Percentiles rank a stretch among this genome's conserved stretches.
Evolutionary conservation across 345 rosid genomes (phyloP).

Genomic region (Populus alba): DNA sequence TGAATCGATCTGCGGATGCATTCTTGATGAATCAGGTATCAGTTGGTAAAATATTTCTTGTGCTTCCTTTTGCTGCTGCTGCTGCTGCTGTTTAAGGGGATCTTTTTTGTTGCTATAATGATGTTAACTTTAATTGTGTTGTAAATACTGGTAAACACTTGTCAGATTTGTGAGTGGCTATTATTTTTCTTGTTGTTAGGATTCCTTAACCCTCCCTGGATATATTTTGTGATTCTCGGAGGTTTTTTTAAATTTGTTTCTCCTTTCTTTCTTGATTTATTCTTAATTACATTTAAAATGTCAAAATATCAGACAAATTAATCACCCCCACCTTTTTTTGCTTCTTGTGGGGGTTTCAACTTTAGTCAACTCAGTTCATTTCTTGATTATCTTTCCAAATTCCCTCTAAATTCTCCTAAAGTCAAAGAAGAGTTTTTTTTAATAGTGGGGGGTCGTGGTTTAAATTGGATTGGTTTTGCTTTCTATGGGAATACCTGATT

Average conservation of each 20-base stretch:
- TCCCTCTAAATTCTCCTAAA: background rate
- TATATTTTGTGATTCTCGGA: constrained; percentile 42
- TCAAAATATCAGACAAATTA: constrained; percentile 12
- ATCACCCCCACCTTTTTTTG: constrained; percentile 31
- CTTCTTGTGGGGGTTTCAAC: constrained; percentile 3
- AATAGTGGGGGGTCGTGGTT: background rate
- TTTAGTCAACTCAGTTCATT: background rate
- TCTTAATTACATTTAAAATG: constrained; percentile 1
- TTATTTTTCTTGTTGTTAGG: constrained; percentile 2
- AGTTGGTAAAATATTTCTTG: constrained; percentile 16
- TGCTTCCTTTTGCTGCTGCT: background rate
- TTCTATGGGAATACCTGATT: constrained; percentile 79
- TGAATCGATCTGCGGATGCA: constrained; percentile 34
- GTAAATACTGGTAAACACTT: constrained; percentile 32
- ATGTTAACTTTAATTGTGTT: constrained; percentile 22
- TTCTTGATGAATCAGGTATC: constrained; percentile 41
- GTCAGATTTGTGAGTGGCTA: constrained; percentile 17
- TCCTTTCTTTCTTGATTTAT: constrained; percentile 4
- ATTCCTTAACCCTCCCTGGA: constrained; percentile 31
- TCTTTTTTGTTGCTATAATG: background rate
- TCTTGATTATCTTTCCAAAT: background rate
- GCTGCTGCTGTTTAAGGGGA: background rate
- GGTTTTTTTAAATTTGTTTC: constrained; percentile 26
- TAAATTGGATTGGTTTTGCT: constrained; percentile 19
- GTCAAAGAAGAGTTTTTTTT: background rate